Evolutionary conservation across 495 filamentous ascomycete species (phyloP).

Genomic region (Emericellopsis terricola): DNA sequence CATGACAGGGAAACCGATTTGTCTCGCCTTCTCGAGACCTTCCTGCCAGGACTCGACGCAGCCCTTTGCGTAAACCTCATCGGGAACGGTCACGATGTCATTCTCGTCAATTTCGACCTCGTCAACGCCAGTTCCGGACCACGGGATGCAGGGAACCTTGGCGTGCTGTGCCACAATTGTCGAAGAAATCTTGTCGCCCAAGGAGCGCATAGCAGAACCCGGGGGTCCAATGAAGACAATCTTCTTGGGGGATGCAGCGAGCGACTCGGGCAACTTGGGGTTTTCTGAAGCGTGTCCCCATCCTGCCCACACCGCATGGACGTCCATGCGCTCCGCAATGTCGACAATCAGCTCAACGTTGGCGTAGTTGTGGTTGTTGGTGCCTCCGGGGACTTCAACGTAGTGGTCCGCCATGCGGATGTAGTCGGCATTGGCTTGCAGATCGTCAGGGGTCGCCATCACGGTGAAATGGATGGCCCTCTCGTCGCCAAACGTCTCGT

Average conservation of each 20-base stretch:
- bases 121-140: slow-evolving; percentile 87
- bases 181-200: slow-evolving; percentile 98
- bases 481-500: slow-evolving; percentile 98
- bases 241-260: slow-evolving; percentile 90
- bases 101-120: slow-evolving; percentile 58
- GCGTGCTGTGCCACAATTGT: slow-evolving; percentile 99
- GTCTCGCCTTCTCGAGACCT: slow-evolving; percentile 65
- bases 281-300: slow-evolving; percentile 99
- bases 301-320: slow-evolving; percentile 97
- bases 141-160: slow-evolving; percentile 92
- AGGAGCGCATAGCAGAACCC: slow-evolving; percentile 93
- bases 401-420: slow-evolving; percentile 99
- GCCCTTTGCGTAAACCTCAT: slow-evolving; percentile 74
- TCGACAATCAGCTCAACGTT: slow-evolving; percentile 99
- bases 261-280: slow-evolving; percentile 85
- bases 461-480: slow-evolving; percentile 96
- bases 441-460: slow-evolving; percentile 99
- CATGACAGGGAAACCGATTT: slow-evolving; percentile 98
- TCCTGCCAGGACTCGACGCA: slow-evolving; percentile 80
- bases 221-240: slow-evolving; percentile 98
- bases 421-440: slow-evolving; percentile 94
- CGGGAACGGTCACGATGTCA: slow-evolving; percentile 82
- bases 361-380: slow-evolving; percentile 99
- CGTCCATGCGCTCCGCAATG: slow-evolving; percentile 95
- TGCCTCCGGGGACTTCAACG: slow-evolving; percentile 96